phyloP scores from a whole-genome alignment of 768 basidiomycete species.

The Cystofilobasidium ferigula region DNA sequence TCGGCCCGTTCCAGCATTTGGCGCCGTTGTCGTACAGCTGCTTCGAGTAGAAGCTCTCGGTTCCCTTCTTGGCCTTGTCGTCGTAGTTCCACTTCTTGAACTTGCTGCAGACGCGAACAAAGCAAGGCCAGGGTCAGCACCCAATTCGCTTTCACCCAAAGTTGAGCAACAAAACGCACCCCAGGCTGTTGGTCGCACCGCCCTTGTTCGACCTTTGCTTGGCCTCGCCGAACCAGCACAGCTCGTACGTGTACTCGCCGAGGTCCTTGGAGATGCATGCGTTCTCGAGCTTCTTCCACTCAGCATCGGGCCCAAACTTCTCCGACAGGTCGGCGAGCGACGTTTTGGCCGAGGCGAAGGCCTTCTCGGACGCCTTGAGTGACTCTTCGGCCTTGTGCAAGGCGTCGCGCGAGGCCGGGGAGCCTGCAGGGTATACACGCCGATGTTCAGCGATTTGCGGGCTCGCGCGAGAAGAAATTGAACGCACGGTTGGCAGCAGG shows the following conservation, averaged over 20 bases:
- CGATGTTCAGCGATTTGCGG: background rate
- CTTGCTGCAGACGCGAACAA: slow-evolving; percentile 30
- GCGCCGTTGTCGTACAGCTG: slow-evolving; percentile 75
- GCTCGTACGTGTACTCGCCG: slow-evolving; percentile 94
- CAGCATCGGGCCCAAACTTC: slow-evolving; percentile 62
- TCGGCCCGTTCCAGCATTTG: slow-evolving; percentile 93
- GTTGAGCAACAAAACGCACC: slow-evolving; percentile 46
- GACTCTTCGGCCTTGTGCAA: slow-evolving; percentile 42
- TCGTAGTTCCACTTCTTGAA: slow-evolving; percentile 65
- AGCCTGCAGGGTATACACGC: background rate
- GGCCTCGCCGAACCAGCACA: slow-evolving; percentile 81
- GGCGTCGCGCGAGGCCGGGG: slow-evolving; percentile 6
- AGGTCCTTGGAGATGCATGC: slow-evolving; percentile 66
- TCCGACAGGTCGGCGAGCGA: slow-evolving; percentile 56
- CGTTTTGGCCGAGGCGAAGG: slow-evolving; percentile 39
- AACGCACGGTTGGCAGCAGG: background rate
- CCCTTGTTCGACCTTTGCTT: slow-evolving; percentile 79
- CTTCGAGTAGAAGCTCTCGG: slow-evolving; percentile 59
- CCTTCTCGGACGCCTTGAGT: slow-evolving; percentile 50
- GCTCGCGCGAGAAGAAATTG: background rate
- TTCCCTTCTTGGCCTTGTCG: slow-evolving; percentile 46
- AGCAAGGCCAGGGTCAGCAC: background rate
- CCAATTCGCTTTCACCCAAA: background rate
- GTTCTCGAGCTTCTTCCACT: slow-evolving; percentile 91
- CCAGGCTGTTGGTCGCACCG: slow-evolving; percentile 62